Base-by-base conservation (phyloP, 1,284 basidiomycete genomes). In the Dichomitus squalens region DNA sequence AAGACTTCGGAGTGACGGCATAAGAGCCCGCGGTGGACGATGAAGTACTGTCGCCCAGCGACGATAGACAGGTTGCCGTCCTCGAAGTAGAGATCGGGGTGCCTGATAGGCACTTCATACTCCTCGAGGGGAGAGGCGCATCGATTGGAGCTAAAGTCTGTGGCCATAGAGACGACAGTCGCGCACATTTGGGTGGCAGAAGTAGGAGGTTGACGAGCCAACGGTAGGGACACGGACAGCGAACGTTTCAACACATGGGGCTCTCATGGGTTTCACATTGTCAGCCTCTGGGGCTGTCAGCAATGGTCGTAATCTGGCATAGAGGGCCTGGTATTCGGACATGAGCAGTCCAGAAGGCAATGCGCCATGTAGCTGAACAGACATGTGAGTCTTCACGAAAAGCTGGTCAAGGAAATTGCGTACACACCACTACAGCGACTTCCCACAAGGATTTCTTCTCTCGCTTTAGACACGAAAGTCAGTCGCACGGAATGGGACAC, bases 31-130 rank as follows among this genome's bases (percentile, higher is more conserved):
- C 75, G 75, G 68, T 90, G 88, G 4, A 90, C 84, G 52, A 87
- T 67, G 64, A 90, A 90, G 68, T 87, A 88, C 52, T 74, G 74
- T 2, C 73, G 65, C 4, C 75, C 80, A 43, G 85, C 75, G 47
- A 86, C 75, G 40, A 90, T 66, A 23, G 80, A 85, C 40, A 90
- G 69, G 64, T 87, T 88, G 31, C 85, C 88, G 66, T 89, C 88
- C 25, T 75, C 73, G 63, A 90, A 88, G 66, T 75, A 85, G n/a
- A 88, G 73, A 52, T 83, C 78, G 7, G 78, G 75, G 66, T 86
- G 81, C 48, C 79, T 74, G 48, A 64, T 74, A 34, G 64, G 71
- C 7, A 62, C 65, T 38, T 65, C 61, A 47, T 56, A 68, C 38
- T 64, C 65, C 9, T 62, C 41, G 3, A 60, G 44, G 27, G 57